Conservation (phyloP, 768 basidiomycete genomes). For the Tubosaeta brunneosetosa region DNA sequence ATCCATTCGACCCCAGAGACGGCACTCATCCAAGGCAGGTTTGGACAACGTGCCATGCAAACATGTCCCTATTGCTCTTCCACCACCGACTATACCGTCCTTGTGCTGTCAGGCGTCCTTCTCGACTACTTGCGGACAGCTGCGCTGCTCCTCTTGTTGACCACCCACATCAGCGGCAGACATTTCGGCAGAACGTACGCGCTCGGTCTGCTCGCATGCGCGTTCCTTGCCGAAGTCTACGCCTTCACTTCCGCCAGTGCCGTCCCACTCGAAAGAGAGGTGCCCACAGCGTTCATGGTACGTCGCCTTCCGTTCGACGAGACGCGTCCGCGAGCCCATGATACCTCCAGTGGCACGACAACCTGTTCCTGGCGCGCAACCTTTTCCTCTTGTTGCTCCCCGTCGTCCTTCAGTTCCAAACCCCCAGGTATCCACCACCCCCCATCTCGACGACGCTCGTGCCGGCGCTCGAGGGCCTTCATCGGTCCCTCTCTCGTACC, state of each 20-base stretch:
- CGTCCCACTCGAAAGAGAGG: constrained; percentile 42
- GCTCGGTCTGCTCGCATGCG: constrained; percentile 45
- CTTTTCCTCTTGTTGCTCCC: constrained; percentile 57
- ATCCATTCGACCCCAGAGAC: neutral
- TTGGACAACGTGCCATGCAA: constrained; percentile 62
- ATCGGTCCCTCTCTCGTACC: constrained; percentile 41
- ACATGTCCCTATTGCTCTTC: constrained; percentile 65
- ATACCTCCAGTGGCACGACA: constrained; percentile 59
- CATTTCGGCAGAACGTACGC: constrained; percentile 43
- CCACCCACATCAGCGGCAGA: constrained; percentile 37
- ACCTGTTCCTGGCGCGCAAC: constrained; percentile 49
- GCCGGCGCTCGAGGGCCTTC: constrained; percentile 26
- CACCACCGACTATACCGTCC: constrained; percentile 55
- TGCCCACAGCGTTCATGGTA: constrained; percentile 38
- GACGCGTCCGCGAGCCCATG: neutral
- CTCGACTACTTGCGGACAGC: constrained; percentile 58
- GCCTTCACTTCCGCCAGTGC: constrained; percentile 43
- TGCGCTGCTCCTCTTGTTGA: constrained; percentile 44
- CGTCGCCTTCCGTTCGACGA: constrained; percentile 6
- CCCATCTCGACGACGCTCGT: constrained; percentile 27
- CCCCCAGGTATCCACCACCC: constrained; percentile 31
- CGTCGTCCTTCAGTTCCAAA: constrained; percentile 40
- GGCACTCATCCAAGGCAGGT: constrained; percentile 36
- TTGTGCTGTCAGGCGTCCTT: constrained; percentile 49
- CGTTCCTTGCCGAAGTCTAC: constrained; percentile 53